phyloP scores from a whole-genome alignment of 192 early-diverging fungal genomes.

The Podila horticola region DNA sequence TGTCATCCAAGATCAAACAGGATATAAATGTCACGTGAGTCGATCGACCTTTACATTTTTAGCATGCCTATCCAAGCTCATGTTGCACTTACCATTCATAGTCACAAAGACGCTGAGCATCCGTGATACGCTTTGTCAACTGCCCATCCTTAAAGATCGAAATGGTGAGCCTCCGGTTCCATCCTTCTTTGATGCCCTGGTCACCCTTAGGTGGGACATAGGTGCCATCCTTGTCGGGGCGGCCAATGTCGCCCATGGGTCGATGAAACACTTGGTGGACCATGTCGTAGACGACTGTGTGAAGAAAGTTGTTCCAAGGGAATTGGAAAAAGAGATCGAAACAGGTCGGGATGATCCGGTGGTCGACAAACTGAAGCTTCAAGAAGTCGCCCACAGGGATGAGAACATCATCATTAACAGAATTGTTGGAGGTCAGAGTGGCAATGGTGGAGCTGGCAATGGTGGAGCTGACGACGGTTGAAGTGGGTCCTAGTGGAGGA shows the following conservation, averaged over 20 bases:
- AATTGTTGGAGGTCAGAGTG: conserved; percentile 10
- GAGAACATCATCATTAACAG: conserved; percentile 25
- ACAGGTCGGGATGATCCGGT: conserved; percentile 71
- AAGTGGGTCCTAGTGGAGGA: conserved; percentile 11
- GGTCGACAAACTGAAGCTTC: conserved; percentile 74
- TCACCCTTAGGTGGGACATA: conserved; percentile 43
- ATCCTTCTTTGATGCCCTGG: conserved; percentile 39
- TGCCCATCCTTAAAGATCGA: conserved; percentile 87
- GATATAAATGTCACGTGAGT: neutral
- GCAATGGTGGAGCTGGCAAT: conserved; percentile 9
- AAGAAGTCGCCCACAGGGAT: conserved; percentile 79
- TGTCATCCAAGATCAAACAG: neutral
- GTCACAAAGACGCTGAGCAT: conserved; percentile 88
- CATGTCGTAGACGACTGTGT: conserved; percentile 99
- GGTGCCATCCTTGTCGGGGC: conserved; percentile 30
- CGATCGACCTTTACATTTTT: neutral
- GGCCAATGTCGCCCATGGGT: conserved; percentile 71
- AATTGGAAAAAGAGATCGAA: conserved; percentile 92
- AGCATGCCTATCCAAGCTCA: neutral
- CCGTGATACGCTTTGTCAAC: conserved; percentile 85
- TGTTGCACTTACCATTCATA: conserved; percentile 69
- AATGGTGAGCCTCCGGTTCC: conserved; percentile 52
- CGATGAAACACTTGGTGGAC: conserved; percentile 97
- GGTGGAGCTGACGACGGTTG: conserved; percentile 9
- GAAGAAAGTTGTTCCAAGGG: conserved; percentile 99